These are phyloP conservation scores for Aspergillus texensis DNA, from an alignment of 2,329 filamentous ascomycete species.

Conservation along the genomic window DNA sequence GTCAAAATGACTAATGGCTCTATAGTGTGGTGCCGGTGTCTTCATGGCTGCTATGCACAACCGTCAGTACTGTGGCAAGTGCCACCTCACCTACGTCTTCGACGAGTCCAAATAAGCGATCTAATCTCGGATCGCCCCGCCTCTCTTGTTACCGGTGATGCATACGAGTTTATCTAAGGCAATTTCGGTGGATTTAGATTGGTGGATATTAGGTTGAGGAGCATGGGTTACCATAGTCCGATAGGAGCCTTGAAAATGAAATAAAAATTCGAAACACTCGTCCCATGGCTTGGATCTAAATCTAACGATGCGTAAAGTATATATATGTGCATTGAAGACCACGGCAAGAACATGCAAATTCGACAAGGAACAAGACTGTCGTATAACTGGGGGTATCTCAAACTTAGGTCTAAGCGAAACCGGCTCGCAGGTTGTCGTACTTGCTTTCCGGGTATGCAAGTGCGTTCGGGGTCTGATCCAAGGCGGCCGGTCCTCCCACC, in stretches of 20 bases:
- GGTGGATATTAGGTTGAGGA: constrained; percentile 17
- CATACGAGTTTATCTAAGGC: constrained; percentile 10
- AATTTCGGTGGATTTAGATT: constrained; percentile 16
- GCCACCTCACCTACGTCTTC: constrained; percentile 72
- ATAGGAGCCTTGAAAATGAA: constrained; percentile 19
- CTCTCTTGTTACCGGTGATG: constrained; percentile 19
- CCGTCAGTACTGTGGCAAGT: constrained; percentile 90
- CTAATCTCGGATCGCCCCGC: constrained; percentile 17
- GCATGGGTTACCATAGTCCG: constrained; percentile 22
- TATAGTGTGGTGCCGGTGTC: constrained; percentile 96
- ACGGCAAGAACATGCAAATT: not conserved
- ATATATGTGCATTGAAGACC: constrained; percentile 7
- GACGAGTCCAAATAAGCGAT: constrained; percentile 62
- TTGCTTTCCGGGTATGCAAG: constrained; percentile 44
- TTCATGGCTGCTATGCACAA: constrained; percentile 99
- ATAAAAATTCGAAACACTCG: constrained; percentile 21
- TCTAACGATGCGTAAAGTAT: constrained; percentile 10
- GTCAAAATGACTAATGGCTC: constrained; percentile 38
- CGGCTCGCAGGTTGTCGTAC: constrained; percentile 42
- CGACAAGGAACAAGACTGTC: not conserved
- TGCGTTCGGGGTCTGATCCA: constrained; percentile 41
- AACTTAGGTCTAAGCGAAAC: constrained; percentile 25
- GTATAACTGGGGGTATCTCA: not conserved
- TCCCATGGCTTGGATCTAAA: constrained; percentile 3
- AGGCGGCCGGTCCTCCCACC: constrained; percentile 32